Base-by-base conservation (phyloP, 768 basidiomycete species). In the Lactifluus volemus region DNA sequence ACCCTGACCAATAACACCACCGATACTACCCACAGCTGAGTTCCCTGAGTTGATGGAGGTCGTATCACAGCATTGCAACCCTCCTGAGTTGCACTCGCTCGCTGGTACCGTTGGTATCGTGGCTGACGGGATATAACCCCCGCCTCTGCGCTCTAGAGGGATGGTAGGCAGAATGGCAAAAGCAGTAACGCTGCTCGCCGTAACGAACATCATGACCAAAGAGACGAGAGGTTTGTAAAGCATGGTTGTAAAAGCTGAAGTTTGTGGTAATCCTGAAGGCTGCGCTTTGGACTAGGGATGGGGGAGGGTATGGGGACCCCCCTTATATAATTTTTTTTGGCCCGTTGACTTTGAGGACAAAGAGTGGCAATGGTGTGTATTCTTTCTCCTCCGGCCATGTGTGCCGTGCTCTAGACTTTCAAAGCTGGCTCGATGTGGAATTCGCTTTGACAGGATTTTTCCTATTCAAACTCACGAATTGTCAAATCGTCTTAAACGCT, bases 201-300 rank as follows among this genome's bases (percentile, higher is more conserved):
- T 44, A 14, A 55, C 45, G 45, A 62, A 32, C 12, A 7, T 36
- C 21, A 49, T 12, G 38, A 51, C 1, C n/a, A 62, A 38, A 11
- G 61, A 41, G 56, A 58, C 30, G 51, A 62, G 38, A 8, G 51
- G 14, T 6, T 62, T 48, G 56, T 48, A 36, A 39, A 58, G 32
- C 56, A 62, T 48, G 17, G 19, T 51, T 52, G 44, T 53, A 21
- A 53, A 49, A 38, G 30, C 21, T 57, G 30, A 30, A 14, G n/a
- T 36, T 29, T 44, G 41, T 21, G 49, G 38, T 49, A 58, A 58
- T 41, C n/a, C 25, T 58, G n/a, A 55, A 50, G 21, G 36, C 41
- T 32, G 61, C 29, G 19, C 55, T 53, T 49, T 49, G 55, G 45
- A 42, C 32, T 48, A 51, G 29, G 45, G 45, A 48, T 41, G 38